A percentile compares a stretch with the other conserved stretches of the same genome.
Conservation (phyloP, 768 basidiomycete species). For the Collybia sp. region DNA sequence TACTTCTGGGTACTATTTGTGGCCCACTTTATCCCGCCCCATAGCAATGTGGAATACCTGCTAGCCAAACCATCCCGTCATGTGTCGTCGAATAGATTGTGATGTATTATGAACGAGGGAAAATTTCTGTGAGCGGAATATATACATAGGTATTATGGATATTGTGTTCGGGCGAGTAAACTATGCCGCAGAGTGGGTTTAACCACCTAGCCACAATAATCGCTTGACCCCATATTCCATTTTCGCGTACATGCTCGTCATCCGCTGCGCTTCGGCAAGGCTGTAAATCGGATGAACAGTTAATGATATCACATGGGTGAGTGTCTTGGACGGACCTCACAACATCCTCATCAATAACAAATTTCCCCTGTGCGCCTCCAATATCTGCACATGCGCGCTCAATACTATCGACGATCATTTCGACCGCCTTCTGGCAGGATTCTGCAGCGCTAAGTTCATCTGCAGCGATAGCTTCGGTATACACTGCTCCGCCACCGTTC, state of each 20-base stretch:
- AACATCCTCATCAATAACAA: conserved; percentile 67
- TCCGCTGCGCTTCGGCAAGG: conserved; percentile 75
- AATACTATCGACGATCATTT: conserved; percentile 70
- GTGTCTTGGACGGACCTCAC: conserved; percentile 55
- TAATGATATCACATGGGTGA: conserved; percentile 5
- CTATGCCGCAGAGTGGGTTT: conserved; percentile 5
- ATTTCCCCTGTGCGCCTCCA: conserved; percentile 40
- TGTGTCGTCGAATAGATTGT: too few relatives aligned
- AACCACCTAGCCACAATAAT: conserved; percentile 83
- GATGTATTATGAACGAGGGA: too few relatives aligned
- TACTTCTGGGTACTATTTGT: too few relatives aligned
- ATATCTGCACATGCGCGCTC: conserved; percentile 60
- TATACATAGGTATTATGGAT: too few relatives aligned
- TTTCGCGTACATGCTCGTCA: conserved; percentile 85
- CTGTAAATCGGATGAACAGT: conserved; percentile 34
- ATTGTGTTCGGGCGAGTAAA: too few relatives aligned
- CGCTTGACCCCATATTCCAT: conserved; percentile 94
- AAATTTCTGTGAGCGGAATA: too few relatives aligned
- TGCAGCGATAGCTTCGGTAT: conserved; percentile 46
- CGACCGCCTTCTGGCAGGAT: conserved; percentile 75
- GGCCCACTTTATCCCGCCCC: too few relatives aligned
- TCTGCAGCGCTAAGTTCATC: conserved; percentile 58
- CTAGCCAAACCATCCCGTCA: too few relatives aligned
- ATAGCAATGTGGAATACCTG: too few relatives aligned
- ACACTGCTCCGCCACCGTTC: conserved; percentile 33